phyloP scores from a whole-genome alignment of 2,329 filamentous ascomycete genomes.

The Penicillium sp. region DNA sequence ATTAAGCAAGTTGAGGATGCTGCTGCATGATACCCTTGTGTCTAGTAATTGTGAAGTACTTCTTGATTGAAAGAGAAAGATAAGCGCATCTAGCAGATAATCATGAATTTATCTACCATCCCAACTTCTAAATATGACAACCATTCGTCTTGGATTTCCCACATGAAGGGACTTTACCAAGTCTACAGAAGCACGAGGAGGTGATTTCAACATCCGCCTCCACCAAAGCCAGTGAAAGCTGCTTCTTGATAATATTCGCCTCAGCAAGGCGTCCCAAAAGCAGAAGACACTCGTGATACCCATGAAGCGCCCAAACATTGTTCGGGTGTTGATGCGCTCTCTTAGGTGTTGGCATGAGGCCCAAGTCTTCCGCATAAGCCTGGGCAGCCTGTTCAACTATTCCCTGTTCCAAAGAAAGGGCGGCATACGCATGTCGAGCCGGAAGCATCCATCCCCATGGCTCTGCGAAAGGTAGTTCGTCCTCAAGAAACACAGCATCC shows the following conservation, averaged over 20 bases:
- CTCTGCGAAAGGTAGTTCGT: conserved; percentile 66
- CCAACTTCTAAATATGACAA: background rate
- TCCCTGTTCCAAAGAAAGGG: conserved; percentile 66
- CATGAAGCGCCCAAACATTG: conserved; percentile 74
- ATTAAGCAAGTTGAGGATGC: conserved; percentile 25
- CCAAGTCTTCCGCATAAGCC: conserved; percentile 63
- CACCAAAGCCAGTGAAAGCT: conserved; percentile 53
- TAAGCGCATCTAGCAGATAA: background rate
- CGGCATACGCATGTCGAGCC: conserved; percentile 67
- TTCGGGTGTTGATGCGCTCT: conserved; percentile 65
- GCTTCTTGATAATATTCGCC: conserved; percentile 47
- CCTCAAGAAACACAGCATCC: conserved; percentile 59
- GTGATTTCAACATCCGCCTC: conserved; percentile 60
- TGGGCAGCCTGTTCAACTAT: conserved; percentile 53
- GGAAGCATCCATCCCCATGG: conserved; percentile 80
- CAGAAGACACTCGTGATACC: conserved; percentile 67
- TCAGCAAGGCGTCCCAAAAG: conserved; percentile 51
- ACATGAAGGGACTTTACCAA: conserved; percentile 7
- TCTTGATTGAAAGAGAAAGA: background rate
- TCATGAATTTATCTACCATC: background rate
- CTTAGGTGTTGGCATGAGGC: conserved; percentile 56
- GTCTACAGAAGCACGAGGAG: conserved; percentile 58
- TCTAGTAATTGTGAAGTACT: background rate
- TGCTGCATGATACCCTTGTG: background rate
- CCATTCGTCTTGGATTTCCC: conserved; percentile 1